Conservation (phyloP, 495 filamentous ascomycete genomes). For the Neurospora sp. region DNA sequence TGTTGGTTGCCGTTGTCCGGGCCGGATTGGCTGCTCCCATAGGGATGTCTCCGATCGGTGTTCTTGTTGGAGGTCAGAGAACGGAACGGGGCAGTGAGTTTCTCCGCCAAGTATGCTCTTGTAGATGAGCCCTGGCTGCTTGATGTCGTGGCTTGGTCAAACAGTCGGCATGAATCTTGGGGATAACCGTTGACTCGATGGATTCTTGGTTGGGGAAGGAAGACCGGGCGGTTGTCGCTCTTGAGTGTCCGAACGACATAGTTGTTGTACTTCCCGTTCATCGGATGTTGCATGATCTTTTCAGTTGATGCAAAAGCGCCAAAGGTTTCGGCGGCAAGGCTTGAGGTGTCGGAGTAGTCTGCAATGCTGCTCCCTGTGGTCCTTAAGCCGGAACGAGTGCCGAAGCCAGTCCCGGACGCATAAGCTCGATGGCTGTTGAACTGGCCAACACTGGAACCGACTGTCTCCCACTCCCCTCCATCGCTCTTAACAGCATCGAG, state of each 20-base stretch:
- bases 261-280: neutral
- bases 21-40: neutral
- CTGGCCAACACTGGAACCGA: constrained; percentile 11
- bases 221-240: constrained; percentile 13
- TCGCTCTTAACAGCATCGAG: constrained; percentile 12
- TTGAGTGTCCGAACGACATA: constrained; percentile 14
- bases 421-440: constrained; percentile 20
- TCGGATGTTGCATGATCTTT: constrained; percentile 18
- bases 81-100: constrained; percentile 17
- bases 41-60: constrained; percentile 2
- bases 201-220: constrained; percentile 16
- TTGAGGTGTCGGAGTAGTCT: constrained; percentile 22
- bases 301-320: constrained; percentile 13
- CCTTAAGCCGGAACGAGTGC: constrained; percentile 6
- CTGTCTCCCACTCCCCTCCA: constrained; percentile 21
- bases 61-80: constrained; percentile 3
- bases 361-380: constrained; percentile 30
- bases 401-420: constrained; percentile 4
- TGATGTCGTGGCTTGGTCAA: constrained; percentile 4
- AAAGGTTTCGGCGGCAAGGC: neutral
- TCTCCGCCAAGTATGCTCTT: constrained; percentile 11
- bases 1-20: neutral
- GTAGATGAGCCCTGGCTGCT: constrained; percentile 6
- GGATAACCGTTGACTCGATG: constrained; percentile 21
- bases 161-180: constrained; percentile 15